phyloP scores from a whole-genome alignment of 768 basidiomycete species.

The Coprinellus aureogranulatus region DNA sequence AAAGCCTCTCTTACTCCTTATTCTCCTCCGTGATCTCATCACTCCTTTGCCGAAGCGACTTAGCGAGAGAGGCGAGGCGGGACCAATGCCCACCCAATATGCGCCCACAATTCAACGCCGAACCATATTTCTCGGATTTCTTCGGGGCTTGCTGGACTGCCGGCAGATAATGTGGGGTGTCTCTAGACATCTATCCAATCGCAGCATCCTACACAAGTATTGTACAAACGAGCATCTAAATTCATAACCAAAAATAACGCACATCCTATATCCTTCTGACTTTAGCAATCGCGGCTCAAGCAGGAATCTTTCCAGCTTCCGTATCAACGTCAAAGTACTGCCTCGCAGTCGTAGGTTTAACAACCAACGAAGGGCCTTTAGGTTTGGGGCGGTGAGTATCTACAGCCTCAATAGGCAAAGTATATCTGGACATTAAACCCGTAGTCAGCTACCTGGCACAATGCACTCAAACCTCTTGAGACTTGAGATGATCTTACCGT shows the following conservation, averaged over 20 bases:
- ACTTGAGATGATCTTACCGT: constrained; percentile 45
- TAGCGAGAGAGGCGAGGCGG: not conserved
- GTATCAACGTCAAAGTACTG: constrained; percentile 39
- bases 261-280: no score
- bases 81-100: not conserved
- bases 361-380: constrained; percentile 33
- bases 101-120: not conserved
- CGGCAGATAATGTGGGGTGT: not conserved
- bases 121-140: not conserved
- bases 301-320: not conserved
- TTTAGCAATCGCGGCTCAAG: not conserved
- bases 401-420: constrained; percentile 87
- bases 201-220: no score
- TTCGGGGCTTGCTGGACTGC: not conserved
- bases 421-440: constrained; percentile 52
- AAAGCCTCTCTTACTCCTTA: no score
- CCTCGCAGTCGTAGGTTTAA: constrained; percentile 35
- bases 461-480: not conserved
- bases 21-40: constrained; percentile 1
- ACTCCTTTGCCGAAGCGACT: not conserved
- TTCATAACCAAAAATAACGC: no score
- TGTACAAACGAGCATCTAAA: no score
- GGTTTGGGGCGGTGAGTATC: constrained; percentile 84
- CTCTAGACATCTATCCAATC: no score
- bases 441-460: not conserved